These are phyloP conservation scores for Trichoderma endophyticum DNA, from an alignment of 2,329 filamentous ascomycete species.

Conservation along the genomic window DNA sequence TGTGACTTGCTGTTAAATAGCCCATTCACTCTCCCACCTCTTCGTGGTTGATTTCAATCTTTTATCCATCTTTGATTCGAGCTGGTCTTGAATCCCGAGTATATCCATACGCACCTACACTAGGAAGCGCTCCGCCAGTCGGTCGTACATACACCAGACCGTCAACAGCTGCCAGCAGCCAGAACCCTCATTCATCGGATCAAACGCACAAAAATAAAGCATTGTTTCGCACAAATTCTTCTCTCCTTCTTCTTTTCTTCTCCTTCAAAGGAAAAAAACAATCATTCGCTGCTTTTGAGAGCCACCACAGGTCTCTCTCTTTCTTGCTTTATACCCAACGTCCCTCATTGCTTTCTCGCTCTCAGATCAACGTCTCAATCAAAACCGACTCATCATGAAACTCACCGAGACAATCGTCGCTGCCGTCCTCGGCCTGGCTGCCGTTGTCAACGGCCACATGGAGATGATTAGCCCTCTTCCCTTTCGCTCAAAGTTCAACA, in stretches of 20 bases:
- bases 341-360: background rate
- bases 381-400: constrained; percentile 39
- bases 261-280: background rate
- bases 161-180: constrained; percentile 8
- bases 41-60: background rate
- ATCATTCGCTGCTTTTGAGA: background rate
- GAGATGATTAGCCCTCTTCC: constrained; percentile 53
- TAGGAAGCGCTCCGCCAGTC: background rate
- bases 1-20: background rate
- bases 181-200: background rate
- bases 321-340: background rate
- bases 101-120: background rate
- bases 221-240: background rate
- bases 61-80: background rate
- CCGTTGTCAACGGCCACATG: constrained; percentile 53
- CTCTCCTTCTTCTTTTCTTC: background rate
- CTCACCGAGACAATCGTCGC: constrained; percentile 36
- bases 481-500: constrained; percentile 52
- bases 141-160: background rate
- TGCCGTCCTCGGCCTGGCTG: constrained; percentile 41
- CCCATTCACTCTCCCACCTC: background rate
- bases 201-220: background rate
- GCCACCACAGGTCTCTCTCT: background rate
- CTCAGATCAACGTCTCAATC: background rate
- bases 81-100: background rate